A percentile compares a stretch with the other conserved stretches of the same genome.
Conservation (phyloP, 78 protist species). For the Emiliania huxleyi region DNA sequence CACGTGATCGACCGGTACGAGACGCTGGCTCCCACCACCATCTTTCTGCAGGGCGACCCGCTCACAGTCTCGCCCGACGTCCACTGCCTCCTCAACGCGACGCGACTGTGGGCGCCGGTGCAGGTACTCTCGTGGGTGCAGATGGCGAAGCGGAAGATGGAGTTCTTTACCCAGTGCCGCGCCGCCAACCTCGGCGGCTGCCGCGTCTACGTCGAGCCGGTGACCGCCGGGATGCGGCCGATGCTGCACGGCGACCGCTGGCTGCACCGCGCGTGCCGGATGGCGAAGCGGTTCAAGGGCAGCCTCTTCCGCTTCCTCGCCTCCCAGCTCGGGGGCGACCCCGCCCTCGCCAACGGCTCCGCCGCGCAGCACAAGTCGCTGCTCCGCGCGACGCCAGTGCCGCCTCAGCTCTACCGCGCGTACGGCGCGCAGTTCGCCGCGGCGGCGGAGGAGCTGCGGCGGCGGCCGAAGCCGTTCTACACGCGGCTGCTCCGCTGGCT, state of each 20-base stretch:
- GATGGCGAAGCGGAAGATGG: neutral
- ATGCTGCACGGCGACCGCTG: slow-evolving; percentile 12
- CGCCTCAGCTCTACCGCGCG: neutral
- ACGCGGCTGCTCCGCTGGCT: neutral
- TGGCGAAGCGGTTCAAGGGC: neutral
- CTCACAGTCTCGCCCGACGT: neutral
- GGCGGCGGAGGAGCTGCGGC: neutral
- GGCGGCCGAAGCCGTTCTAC: neutral
- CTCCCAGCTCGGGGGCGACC: neutral
- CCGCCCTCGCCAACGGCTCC: too few species aligned
- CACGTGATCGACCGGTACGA: neutral
- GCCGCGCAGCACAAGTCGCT: too few species aligned
- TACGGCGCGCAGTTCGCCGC: neutral
- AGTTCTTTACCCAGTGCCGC: neutral
- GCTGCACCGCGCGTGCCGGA: neutral
- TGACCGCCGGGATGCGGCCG: neutral
- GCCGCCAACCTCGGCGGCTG: neutral
- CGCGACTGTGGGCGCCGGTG: neutral
- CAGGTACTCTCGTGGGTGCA: slow-evolving; percentile 4
- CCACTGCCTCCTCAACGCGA: neutral
- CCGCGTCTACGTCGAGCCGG: slow-evolving; percentile 3
- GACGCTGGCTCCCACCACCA: neutral
- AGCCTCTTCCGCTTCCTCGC: neutral
- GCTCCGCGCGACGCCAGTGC: neutral
- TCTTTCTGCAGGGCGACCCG: neutral